Percentiles rank a stretch among this genome's conserved stretches.
These are phyloP conservation scores for Sugiyamaella chiloensis DNA, from an alignment of 805 yeast genomes.

Conservation along the genomic window DNA sequence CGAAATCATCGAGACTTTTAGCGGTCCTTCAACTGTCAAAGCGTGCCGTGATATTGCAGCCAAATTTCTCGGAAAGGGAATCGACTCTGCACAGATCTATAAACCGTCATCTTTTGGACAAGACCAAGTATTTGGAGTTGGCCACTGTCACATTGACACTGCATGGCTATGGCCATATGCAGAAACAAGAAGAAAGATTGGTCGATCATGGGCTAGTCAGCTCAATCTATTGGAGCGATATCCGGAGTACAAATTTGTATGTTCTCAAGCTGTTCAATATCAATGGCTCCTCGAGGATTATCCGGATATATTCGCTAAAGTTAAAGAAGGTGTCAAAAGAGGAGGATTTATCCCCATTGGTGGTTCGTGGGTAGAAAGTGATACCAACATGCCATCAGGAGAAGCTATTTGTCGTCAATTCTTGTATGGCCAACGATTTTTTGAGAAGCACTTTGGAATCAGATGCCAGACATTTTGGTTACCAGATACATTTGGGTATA, in stretches of 20 bases:
- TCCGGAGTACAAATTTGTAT: constrained; percentile 92
- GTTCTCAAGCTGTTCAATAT: constrained; percentile 95
- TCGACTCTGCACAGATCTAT: constrained; percentile 63
- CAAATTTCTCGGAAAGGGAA: constrained; percentile 59
- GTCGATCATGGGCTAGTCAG: constrained; percentile 94
- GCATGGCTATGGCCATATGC: constrained; percentile 99
- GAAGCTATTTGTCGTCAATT: constrained; percentile 89
- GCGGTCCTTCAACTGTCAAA: constrained; percentile 50
- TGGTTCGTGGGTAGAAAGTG: constrained; percentile 98
- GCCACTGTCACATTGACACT: constrained; percentile 95
- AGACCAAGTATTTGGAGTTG: constrained; percentile 68
- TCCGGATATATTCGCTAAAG: constrained; percentile 67
- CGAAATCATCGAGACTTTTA: constrained; percentile 79
- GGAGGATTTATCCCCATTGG: constrained; percentile 89
- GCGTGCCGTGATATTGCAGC: constrained; percentile 66
- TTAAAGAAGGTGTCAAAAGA: constrained; percentile 55
- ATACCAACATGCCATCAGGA: constrained; percentile 90
- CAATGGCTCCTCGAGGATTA: constrained; percentile 88
- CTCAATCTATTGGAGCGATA: constrained; percentile 76
- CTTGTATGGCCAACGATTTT: constrained; percentile 84
- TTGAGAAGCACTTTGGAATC: constrained; percentile 71
- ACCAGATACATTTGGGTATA: constrained; percentile 96
- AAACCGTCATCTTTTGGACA: constrained; percentile 41
- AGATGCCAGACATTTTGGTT: constrained; percentile 84
- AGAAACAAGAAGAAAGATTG: constrained; percentile 88